Evolutionary conservation across 2,329 filamentous ascomycete genomes (phyloP).

Genomic region (Amauroascus verrucosus): DNA sequence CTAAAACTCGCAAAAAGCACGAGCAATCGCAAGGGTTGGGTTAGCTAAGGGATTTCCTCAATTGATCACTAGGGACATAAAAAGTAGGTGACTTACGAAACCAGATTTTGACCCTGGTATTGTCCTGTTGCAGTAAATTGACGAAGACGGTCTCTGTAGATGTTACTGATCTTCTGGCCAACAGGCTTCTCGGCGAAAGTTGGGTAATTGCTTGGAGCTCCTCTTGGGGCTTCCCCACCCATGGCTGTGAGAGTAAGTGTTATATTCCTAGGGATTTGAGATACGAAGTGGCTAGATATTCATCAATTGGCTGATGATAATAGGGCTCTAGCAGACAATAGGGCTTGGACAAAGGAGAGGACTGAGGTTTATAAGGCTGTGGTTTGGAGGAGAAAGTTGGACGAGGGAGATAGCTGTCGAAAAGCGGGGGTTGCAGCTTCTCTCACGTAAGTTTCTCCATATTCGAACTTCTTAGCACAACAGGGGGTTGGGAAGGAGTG

Average conservation of each 20-base stretch:
- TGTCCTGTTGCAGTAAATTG: conserved; percentile 73
- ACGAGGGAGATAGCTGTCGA: background rate
- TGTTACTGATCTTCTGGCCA: conserved; percentile 71
- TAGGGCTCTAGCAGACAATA: background rate
- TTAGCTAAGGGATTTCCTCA: background rate
- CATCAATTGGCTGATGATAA: background rate
- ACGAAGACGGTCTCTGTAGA: conserved; percentile 73
- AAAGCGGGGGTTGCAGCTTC: conserved; percentile 9
- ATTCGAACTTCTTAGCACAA: background rate
- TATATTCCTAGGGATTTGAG: background rate
- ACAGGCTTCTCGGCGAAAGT: conserved; percentile 44
- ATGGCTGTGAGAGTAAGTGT: conserved; percentile 17
- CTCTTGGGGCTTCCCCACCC: conserved; percentile 30
- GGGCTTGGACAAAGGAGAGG: background rate
- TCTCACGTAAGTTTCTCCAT: background rate
- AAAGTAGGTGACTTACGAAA: conserved; percentile 57
- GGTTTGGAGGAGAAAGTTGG: background rate
- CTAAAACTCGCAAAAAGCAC: conserved; percentile 28
- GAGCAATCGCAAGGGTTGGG: background rate
- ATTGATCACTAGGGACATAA: too few relatives aligned
- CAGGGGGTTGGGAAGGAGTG: background rate
- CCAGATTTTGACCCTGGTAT: conserved; percentile 64
- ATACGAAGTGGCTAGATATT: background rate
- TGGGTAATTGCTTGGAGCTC: conserved; percentile 38
- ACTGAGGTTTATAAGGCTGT: background rate